Conservation (phyloP, 768 basidiomycete species). For the Rhodotorula taiwanensis region DNA sequence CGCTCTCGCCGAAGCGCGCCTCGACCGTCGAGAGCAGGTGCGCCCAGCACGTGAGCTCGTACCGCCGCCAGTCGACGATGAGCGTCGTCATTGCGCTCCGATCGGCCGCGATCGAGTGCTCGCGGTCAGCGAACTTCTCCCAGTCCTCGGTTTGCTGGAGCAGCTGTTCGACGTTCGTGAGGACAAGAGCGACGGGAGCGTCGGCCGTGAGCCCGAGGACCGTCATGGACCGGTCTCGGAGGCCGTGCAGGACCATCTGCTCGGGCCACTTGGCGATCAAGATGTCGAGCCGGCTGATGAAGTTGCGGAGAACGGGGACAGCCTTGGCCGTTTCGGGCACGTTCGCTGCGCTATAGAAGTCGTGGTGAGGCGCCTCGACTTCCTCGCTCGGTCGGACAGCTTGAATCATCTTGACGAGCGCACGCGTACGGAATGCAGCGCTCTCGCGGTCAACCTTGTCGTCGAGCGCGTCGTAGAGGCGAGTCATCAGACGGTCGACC, state of each 20-base stretch:
- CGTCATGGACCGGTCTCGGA: slow-evolving; percentile 62
- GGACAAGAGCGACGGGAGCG: slow-evolving; percentile 71
- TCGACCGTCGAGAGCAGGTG: slow-evolving; percentile 67
- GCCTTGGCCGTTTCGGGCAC: slow-evolving; percentile 63
- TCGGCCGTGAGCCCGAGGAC: slow-evolving; percentile 58
- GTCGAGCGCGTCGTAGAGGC: slow-evolving; percentile 25
- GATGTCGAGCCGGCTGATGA: slow-evolving; percentile 54
- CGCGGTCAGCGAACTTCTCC: slow-evolving; percentile 91
- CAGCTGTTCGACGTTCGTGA: slow-evolving; percentile 76
- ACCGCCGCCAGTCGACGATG: slow-evolving; percentile 80
- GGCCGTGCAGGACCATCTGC: slow-evolving; percentile 89
- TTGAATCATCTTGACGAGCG: slow-evolving; percentile 32
- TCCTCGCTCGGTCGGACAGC: slow-evolving; percentile 23
- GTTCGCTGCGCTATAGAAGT: slow-evolving; percentile 55
- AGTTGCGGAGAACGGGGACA: slow-evolving; percentile 50
- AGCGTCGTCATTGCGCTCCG: slow-evolving; percentile 61
- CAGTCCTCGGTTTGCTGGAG: slow-evolving; percentile 85
- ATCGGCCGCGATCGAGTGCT: slow-evolving; percentile 66
- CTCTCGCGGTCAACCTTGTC: slow-evolving; percentile 27
- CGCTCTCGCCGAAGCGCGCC: slow-evolving; percentile 45
- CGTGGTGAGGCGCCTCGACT: slow-evolving; percentile 33
- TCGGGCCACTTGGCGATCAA: slow-evolving; percentile 85
- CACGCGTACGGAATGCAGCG: slow-evolving; percentile 26
- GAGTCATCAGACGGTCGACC: slow-evolving; percentile 22
- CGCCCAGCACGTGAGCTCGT: slow-evolving; percentile 85